Percentiles rank a stretch among this genome's conserved stretches.
These are phyloP conservation scores for Pseudodiploospora longispora DNA, from an alignment of 2,329 filamentous ascomycete species.

Conservation along the genomic window DNA sequence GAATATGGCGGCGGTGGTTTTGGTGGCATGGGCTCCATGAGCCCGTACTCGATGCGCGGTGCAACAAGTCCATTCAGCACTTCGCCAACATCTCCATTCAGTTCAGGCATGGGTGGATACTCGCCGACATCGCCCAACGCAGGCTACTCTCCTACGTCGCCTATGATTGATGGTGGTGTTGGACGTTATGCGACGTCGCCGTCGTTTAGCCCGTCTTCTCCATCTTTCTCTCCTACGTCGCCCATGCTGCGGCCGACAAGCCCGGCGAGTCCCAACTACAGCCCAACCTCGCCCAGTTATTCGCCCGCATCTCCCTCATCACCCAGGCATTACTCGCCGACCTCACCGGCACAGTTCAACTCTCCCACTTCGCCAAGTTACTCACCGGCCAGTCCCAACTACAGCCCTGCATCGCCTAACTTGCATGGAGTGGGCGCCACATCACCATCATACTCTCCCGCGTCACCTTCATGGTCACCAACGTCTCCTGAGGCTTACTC, in stretches of 20 bases:
- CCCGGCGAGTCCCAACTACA: constrained; percentile 53
- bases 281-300: constrained; percentile 58
- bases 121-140: constrained; percentile 70
- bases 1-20: constrained; percentile 49
- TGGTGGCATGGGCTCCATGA: constrained; percentile 43
- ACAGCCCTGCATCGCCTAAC: constrained; percentile 61
- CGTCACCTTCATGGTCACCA: constrained; percentile 71
- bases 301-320: constrained; percentile 54
- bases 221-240: constrained; percentile 56
- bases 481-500: constrained; percentile 60
- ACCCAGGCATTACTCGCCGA: constrained; percentile 54
- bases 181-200: constrained; percentile 50
- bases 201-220: constrained; percentile 55
- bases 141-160: constrained; percentile 71
- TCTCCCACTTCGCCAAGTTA: constrained; percentile 69
- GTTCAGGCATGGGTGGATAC: constrained; percentile 50
- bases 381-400: constrained; percentile 62
- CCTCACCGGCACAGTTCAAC: constrained; percentile 65
- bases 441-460: constrained; percentile 58
- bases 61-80: constrained; percentile 71
- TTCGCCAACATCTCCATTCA: constrained; percentile 59
- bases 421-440: constrained; percentile 36
- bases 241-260: constrained; percentile 48
- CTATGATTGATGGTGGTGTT: constrained; percentile 46
- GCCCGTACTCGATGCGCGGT: constrained; percentile 54